Percentiles rank a stretch among this genome's conserved stretches.
These are phyloP conservation scores for Penicillium verhagenii DNA, from an alignment of 495 filamentous ascomycete species.

Conservation along the genomic window DNA sequence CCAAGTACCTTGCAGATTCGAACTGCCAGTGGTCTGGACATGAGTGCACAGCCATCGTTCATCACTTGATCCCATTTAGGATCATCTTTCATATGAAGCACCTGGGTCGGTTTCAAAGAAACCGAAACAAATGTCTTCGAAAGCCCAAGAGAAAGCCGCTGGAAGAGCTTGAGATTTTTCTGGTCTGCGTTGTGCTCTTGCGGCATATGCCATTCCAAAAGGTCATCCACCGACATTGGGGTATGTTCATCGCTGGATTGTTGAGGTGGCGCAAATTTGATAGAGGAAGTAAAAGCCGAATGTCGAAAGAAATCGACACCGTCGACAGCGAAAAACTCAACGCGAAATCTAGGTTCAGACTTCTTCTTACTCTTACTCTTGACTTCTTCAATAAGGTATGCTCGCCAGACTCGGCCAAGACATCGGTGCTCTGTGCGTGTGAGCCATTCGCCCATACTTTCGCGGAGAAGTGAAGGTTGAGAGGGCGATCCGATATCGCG, in stretches of 20 bases:
- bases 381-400: slow-evolving; percentile 46
- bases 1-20: slow-evolving; percentile 58
- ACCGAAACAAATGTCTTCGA: slow-evolving; percentile 51
- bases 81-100: slow-evolving; percentile 34
- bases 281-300: not conserved
- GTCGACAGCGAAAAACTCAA: slow-evolving; percentile 55
- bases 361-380: slow-evolving; percentile 34
- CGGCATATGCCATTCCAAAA: slow-evolving; percentile 56
- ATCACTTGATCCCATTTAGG: slow-evolving; percentile 50
- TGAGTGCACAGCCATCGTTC: slow-evolving; percentile 79
- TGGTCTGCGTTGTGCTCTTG: slow-evolving; percentile 37
- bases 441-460: slow-evolving; percentile 44
- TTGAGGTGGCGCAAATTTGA: slow-evolving; percentile 21
- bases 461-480: slow-evolving; percentile 29
- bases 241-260: slow-evolving; percentile 28
- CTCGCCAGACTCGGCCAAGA: slow-evolving; percentile 46
- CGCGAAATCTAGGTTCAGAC: slow-evolving; percentile 32
- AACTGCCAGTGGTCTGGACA: slow-evolving; percentile 63
- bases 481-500: slow-evolving; percentile 23
- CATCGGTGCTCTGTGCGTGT: slow-evolving; percentile 40
- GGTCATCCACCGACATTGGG: slow-evolving; percentile 35
- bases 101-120: slow-evolving; percentile 39
- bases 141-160: slow-evolving; percentile 42
- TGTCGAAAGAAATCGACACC: slow-evolving; percentile 41
- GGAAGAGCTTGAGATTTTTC: slow-evolving; percentile 52